Conservation (phyloP, 1,284 basidiomycete genomes). For the Lignosus rhinocerotis region DNA sequence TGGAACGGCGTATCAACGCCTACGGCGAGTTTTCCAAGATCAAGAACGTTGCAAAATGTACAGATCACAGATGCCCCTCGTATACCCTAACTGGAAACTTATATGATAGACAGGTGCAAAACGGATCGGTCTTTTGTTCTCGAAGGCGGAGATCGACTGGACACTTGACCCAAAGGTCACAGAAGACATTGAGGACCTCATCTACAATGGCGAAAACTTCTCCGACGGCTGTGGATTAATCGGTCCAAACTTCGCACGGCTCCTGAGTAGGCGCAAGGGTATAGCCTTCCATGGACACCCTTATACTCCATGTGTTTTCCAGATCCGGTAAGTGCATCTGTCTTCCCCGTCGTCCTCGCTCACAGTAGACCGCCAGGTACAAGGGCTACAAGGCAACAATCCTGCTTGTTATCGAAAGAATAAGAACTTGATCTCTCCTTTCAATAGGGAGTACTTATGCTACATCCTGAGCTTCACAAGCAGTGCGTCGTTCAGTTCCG, state of each 20-base stretch:
- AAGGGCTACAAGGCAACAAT: constrained; percentile 50
- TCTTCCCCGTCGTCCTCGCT: neutral
- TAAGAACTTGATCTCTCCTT: neutral
- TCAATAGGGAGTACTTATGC: constrained; percentile 55
- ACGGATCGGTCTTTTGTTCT: constrained; percentile 65
- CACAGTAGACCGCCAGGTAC: constrained; percentile 40
- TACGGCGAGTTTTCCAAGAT: constrained; percentile 60
- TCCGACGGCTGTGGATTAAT: constrained; percentile 72
- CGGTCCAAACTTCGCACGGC: constrained; percentile 48
- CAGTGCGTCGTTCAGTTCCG: constrained; percentile 56
- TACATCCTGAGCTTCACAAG: constrained; percentile 54
- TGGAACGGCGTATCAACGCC: constrained; percentile 54
- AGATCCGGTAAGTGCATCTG: constrained; percentile 49
- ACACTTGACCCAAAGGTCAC: constrained; percentile 48
- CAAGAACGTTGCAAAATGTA: constrained; percentile 64
- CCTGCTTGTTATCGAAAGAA: neutral
- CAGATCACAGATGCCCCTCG: constrained; percentile 17
- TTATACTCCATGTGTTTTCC: constrained; percentile 62
- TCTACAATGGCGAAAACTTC: constrained; percentile 54
- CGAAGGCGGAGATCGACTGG: constrained; percentile 60
- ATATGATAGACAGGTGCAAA: constrained; percentile 72
- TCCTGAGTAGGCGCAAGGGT: constrained; percentile 51
- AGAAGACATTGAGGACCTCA: constrained; percentile 60
- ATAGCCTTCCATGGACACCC: constrained; percentile 53
- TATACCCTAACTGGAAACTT: neutral